Percentiles rank a stretch among this genome's conserved stretches.
These are phyloP conservation scores for Trichocomaceae sp. DNA, from an alignment of 2,329 filamentous ascomycete genomes.

Conservation along the genomic window DNA sequence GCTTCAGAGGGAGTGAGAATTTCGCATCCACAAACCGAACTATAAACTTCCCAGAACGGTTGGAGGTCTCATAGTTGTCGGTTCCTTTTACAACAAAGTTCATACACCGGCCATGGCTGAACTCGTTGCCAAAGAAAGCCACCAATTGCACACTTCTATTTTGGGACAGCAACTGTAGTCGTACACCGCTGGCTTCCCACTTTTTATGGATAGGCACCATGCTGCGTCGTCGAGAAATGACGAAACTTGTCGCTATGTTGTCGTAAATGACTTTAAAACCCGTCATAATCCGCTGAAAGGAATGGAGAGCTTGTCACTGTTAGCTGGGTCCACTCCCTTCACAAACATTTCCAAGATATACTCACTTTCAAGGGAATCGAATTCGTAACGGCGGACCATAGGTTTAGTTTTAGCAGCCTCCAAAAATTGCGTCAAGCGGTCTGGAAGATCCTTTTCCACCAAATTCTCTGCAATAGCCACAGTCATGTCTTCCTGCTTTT, in stretches of 20 bases:
- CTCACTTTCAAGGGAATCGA: slow-evolving; percentile 48
- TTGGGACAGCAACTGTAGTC: slow-evolving; percentile 71
- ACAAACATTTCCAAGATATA: neutral
- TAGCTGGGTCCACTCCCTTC: neutral
- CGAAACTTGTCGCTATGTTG: slow-evolving; percentile 63
- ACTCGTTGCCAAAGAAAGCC: slow-evolving; percentile 75
- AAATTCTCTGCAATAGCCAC: slow-evolving; percentile 66
- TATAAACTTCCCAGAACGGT: slow-evolving; percentile 59
- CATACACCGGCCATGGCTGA: slow-evolving; percentile 80
- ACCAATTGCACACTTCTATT: slow-evolving; percentile 71
- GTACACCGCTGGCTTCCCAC: slow-evolving; percentile 75
- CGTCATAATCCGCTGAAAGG: slow-evolving; percentile 71
- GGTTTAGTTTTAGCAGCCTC: slow-evolving; percentile 50
- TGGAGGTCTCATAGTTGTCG: slow-evolving; percentile 69
- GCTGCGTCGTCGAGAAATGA: slow-evolving; percentile 77
- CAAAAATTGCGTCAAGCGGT: slow-evolving; percentile 59
- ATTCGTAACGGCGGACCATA: slow-evolving; percentile 67
- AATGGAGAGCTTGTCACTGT: slow-evolving; percentile 56
- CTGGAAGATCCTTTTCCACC: slow-evolving; percentile 54
- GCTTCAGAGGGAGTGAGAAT: slow-evolving; percentile 66
- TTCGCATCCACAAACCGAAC: slow-evolving; percentile 83
- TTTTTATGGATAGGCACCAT: slow-evolving; percentile 92
- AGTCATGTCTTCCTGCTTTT: slow-evolving; percentile 70
- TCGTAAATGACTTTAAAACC: slow-evolving; percentile 72
- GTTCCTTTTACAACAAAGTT: slow-evolving; percentile 80